Evolutionary conservation across 192 early-diverging fungal genomes (phyloP).

Genomic region (Funneliformis mosseae): DNA sequence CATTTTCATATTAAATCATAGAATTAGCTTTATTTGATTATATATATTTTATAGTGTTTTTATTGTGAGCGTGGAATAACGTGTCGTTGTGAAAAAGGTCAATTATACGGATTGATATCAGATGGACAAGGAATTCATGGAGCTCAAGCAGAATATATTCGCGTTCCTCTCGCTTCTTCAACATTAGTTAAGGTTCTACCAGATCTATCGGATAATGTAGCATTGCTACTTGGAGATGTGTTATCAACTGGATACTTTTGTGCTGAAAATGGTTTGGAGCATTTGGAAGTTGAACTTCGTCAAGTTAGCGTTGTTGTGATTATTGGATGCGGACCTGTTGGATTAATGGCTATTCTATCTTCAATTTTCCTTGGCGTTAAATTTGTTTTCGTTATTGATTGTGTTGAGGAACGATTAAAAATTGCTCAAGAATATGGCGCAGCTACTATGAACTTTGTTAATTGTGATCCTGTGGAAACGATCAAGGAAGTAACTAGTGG

Average conservation of each 20-base stretch:
- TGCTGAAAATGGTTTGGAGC: conserved; percentile 48
- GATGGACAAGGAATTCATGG: conserved; percentile 49
- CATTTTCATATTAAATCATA: background rate
- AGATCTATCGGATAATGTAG: conserved; percentile 43
- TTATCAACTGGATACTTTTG: conserved; percentile 60
- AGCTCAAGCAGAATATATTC: conserved; percentile 58
- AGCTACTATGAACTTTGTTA: conserved; percentile 29
- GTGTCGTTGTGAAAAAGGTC: conserved; percentile 50
- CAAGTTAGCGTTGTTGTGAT: conserved; percentile 40
- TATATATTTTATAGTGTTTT: conserved; percentile 10
- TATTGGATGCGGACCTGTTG: conserved; percentile 61
- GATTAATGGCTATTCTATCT: conserved; percentile 49
- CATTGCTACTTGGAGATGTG: conserved; percentile 56
- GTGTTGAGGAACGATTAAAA: conserved; percentile 45
- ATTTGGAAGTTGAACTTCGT: background rate
- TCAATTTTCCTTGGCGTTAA: conserved; percentile 43
- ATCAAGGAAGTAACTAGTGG: conserved; percentile 38
- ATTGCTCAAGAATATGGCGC: conserved; percentile 48
- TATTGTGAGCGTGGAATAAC: conserved; percentile 47
- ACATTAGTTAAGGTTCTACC: conserved; percentile 47
- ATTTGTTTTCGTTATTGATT: conserved; percentile 48
- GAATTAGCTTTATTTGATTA: background rate
- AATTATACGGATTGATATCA: conserved; percentile 48
- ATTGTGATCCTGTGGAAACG: conserved; percentile 16
- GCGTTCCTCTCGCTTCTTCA: conserved; percentile 52